Base-by-base conservation (phyloP, 1,139 yeast genomes). In the Saccharomycopsis hybrid region DNA sequence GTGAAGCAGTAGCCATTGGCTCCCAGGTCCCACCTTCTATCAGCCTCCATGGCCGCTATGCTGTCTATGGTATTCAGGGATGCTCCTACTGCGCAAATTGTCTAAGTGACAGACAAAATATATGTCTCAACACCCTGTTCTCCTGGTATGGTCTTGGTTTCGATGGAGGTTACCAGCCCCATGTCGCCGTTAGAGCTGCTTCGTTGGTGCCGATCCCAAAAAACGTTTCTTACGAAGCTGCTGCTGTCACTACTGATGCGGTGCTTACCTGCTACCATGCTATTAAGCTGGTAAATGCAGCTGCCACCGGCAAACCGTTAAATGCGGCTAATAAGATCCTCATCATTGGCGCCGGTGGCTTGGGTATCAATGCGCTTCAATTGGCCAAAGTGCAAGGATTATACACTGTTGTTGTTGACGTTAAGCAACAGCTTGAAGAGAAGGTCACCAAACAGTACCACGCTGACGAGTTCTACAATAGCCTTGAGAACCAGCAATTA, bases 141-240 rank as follows among this genome's bases (percentile, higher is more conserved):
- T 43, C 41, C 24, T 55, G 51, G 3, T 73, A 67, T 53, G 80
- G 81, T 0, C 61, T 76, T 44, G 71, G 68, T 43, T 59, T 57
- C 44, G 74, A 74, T 56, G 81, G 81, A 5, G 80, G 81, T 2
- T 76, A 73, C 58, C 77, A 74, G 57, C 70, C 71, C 55, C 75
- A 72, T 58, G 59, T 75, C 35, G 11, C n/a, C 5, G 35, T 44
- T 5, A n/a, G n/a, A n/a, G n/a, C n/a, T n/a, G n/a, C n/a, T n/a
- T 8, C 9, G 7, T 60, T 71, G 56, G 65, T 73, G n/a, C 57
- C 59, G 8, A 74, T 76, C 52, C 79, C 80, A 5, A 77, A 74
- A 7, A 67, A 65, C 2, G 74, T 76, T 2, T 57, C 69, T 18
- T 73, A 66, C 52, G 78, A 65, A 47, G 65, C 62, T 24, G 80